These are phyloP conservation scores for Candida odintsovae DNA, from an alignment of 805 yeast species.

Conservation along the genomic window DNA sequence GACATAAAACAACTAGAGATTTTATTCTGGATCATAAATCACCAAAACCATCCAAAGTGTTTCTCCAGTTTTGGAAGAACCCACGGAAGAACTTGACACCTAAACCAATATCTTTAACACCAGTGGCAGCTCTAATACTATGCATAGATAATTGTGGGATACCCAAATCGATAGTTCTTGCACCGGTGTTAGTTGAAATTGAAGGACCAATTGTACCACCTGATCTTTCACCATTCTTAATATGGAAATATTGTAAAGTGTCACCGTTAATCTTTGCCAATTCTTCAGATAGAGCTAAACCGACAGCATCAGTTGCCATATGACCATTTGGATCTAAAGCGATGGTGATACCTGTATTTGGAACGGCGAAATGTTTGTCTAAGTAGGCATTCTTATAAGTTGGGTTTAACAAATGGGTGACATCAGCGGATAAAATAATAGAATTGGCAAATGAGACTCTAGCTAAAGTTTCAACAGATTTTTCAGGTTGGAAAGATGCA, in stretches of 20 bases:
- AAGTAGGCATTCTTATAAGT: slow-evolving; percentile 63
- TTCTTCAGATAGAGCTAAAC: slow-evolving; percentile 64
- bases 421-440: slow-evolving; percentile 78
- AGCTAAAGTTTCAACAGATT: slow-evolving; percentile 20
- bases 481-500: slow-evolving; percentile 11
- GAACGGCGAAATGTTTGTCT: slow-evolving; percentile 74
- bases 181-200: slow-evolving; percentile 58
- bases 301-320: slow-evolving; percentile 77
- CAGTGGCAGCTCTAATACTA: slow-evolving; percentile 75
- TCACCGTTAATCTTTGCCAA: slow-evolving; percentile 62
- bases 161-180: slow-evolving; percentile 75
- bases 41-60: slow-evolving; percentile 45
- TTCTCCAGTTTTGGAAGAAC: slow-evolving; percentile 64
- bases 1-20: no score
- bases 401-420: slow-evolving; percentile 77
- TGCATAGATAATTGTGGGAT: slow-evolving; percentile 85
- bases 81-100: slow-evolving; percentile 69
- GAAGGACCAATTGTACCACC: slow-evolving; percentile 89
- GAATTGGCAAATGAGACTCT: slow-evolving; percentile 62
- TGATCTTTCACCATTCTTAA: slow-evolving; percentile 76
- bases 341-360: slow-evolving; percentile 69
- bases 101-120: slow-evolving; percentile 70
- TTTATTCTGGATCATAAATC: slow-evolving; percentile 34
- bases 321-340: slow-evolving; percentile 75
- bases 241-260: slow-evolving; percentile 74